Base-by-base conservation (phyloP, 2,329 filamentous ascomycete species). In the Fusarium subglutinans region DNA sequence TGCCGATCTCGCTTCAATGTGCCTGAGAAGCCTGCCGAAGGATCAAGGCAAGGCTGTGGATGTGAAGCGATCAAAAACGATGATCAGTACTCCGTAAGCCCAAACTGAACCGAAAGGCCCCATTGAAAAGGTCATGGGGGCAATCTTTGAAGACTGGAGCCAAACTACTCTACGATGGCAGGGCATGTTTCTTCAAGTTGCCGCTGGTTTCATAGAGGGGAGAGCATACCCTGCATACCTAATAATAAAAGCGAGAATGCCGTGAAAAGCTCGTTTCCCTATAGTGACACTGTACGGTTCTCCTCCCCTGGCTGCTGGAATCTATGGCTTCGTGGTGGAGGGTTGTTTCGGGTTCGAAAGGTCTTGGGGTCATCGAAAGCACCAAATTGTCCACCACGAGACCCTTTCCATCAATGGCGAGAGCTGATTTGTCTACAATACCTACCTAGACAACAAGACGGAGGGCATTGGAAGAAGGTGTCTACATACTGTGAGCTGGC, bases 291-390 rank as follows among this genome's bases (percentile, higher is more conserved):
- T 66, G 47, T 54, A 54, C n/a, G 13, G 35, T 35, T 28, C 24
- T 28, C 24, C 45, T 53, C 35, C 8, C 26, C 15, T 63, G 22
- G 38, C 24, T 43, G 28, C 14, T n/a, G 35, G 24, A 30, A 41
- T 41, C 37, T 28, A 59, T 41, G 40, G 17, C 18, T 37, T 63
- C 17, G 18, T 40, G 26, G 51, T 64, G 57, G 66, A 69, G 58
- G 51, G 51, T 28, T 55, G 48, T 55, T 55, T 63, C 58, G 70
- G 67, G 45, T 43, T 73, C 33, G 30, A 44, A 41, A 43, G 62
- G 58, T 69, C 58, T 67, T 48, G 59, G 63, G 68, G 50, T 72
- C 68, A 72, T 65, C 43, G 53, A 68, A 58, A 60, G 54, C 50
- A 63, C 54, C 71, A 48, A 38, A 41, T 64, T 50, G 28, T 41